Evolutionary conservation across 345 rosid genomes (phyloP).

Genomic region (Salix suchowensis): DNA sequence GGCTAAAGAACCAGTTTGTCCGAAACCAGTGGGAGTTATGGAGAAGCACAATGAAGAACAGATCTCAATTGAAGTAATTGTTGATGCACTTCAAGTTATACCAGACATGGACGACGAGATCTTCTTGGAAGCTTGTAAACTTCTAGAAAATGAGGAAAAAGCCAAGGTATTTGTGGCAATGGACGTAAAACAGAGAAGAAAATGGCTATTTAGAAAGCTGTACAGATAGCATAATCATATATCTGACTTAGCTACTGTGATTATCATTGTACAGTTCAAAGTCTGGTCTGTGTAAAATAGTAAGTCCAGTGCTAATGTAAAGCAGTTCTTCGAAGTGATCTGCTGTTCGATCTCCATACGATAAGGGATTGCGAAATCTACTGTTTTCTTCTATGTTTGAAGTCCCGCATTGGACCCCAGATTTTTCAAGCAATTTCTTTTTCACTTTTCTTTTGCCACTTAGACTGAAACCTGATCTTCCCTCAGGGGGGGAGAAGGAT

Average conservation of each 20-base stretch:
- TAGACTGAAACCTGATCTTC: no score
- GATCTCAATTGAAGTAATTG: conserved; percentile 38
- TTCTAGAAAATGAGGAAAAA: conserved; percentile 40
- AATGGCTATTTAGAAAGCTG: conserved; percentile 29
- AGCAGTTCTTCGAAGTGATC: no score
- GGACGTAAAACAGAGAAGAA: conserved; percentile 36
- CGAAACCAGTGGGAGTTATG: neutral
- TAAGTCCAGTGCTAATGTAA: no score
- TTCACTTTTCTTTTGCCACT: no score
- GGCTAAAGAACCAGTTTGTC: conserved; percentile 9
- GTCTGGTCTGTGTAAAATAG: neutral
- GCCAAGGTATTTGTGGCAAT: conserved; percentile 37
- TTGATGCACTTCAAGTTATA: conserved; percentile 43
- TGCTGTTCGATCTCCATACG: no score
- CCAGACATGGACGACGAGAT: conserved; percentile 46
- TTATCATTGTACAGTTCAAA: neutral
- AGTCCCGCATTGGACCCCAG: no score
- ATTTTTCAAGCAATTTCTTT: no score
- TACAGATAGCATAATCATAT: neutral
- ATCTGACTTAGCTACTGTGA: neutral
- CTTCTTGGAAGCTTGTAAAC: conserved; percentile 45
- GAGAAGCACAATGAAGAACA: conserved; percentile 5
- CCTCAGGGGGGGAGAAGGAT: no score
- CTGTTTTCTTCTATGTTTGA: no score
- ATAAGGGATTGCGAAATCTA: no score